Evolutionary conservation across 1,284 basidiomycete species (phyloP), one percentile per base, ranked within the genome.

Genomic region (Apiotrichum laibachii): DNA sequence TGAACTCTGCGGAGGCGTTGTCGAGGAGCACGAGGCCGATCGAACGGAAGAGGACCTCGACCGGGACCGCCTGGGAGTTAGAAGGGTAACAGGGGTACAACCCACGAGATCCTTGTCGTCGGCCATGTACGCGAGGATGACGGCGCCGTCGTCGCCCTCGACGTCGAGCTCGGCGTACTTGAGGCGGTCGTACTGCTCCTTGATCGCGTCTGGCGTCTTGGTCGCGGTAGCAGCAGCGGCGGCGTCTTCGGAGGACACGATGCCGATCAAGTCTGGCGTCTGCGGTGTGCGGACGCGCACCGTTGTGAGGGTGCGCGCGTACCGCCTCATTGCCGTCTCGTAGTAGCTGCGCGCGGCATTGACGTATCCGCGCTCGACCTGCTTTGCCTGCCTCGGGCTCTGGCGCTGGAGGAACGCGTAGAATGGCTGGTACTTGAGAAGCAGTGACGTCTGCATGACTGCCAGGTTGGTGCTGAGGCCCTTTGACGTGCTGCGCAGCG

Each of bases 301-400:
- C 76, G 82, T 85, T 26, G 86, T 84, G 48, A 98, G 80, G 67
- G 87, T 88, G 35, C 96, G 82, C 33, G 87, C 84, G 73, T 99
- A 99, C 50, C 96, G 81, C 59, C 96, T 81, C 72, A 99, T 94
- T 0, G 89, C 92, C 18, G 96, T 98, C 78, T 99, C 96, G 64
- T 93, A 98, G 75, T 97, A 99, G 19, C 91, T 84, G 21, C 93
- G 84, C 5, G 90, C 89, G 13, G 89, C 86, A 47, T 84, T 85
- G 35, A 89, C 81, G 72, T 99, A 99, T 5, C 89, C 88, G 50
- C 91, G 83, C 75, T 95, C 92, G 21, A 99, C 82, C 76, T 98
- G 95, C 61, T 85, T 85, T 2, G 95, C 93, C 31, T 94, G 88
- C 39, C 83, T 82, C 5, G 88, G 83, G 16, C 88, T 88, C 65